Base-by-base conservation (phyloP, 768 basidiomycete genomes). In the Dendrothele bispora region DNA sequence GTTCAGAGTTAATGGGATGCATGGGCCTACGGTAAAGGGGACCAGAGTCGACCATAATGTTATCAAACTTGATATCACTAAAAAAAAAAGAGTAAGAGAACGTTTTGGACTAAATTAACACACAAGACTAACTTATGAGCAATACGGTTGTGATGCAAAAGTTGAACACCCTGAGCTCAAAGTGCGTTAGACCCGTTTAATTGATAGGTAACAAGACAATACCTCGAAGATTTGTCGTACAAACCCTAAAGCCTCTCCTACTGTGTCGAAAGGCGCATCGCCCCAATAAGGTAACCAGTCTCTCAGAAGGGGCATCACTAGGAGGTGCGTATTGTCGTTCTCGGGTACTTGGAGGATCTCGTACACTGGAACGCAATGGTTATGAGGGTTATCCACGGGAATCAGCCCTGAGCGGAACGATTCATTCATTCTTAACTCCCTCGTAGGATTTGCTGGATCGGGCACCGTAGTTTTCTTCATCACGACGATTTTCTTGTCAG, bases 241-340 rank as follows among this genome's bases (percentile, higher is more conserved):
- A 30, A 62, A 64, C 29, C 63, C 68, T 1, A 71, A 49, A 6
- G 54, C 58, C 48, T 71, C 67, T 1, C 68, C 70, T 22, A 71
- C 37, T 3, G 69, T 68, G 14, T 64, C 60, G 43, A 73, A 70
- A 4, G 54, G 46, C 17, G 67, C 64, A 17, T 54, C 26, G 38
- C 65, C 55, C 41, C 48, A 62, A 1, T 43, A 15, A 1, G 60
- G n/a, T n/a, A n/a, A n/a, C n/a, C n/a, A n/a, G n/a, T n/a, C n/a
- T n/a, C n/a, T 45, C 0, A 70, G 45, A 0, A 65, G 29, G 0
- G 67, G 69, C 57, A 70, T 66, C 7, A 66, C 65, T 7, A 65
- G 14, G 8, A 66, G 50, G 1, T 29, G 43, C 36, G 67, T 57
- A 6, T 28, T 20, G n/a, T n/a, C n/a, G n/a, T n/a, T n/a, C n/a